Conservation (phyloP, 1,139 yeast species). For the Taiozyma sp. region DNA sequence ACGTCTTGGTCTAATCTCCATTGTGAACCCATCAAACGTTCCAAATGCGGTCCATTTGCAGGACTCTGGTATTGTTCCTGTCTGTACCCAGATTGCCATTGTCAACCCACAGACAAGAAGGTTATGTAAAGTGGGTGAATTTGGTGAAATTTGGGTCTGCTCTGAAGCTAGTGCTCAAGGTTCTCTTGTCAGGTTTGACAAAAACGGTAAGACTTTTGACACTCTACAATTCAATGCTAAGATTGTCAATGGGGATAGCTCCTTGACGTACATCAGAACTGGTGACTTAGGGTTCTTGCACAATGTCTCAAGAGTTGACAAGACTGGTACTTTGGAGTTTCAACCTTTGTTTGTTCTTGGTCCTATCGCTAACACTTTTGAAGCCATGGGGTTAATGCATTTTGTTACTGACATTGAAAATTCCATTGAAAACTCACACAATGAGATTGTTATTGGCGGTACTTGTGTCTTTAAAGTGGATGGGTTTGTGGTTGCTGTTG, state of each 20-base stretch:
- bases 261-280: constrained; percentile 70
- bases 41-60: constrained; percentile 74
- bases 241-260: constrained; percentile 53
- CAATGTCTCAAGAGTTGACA: constrained; percentile 48
- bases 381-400: constrained; percentile 85
- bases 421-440: constrained; percentile 66
- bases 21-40: constrained; percentile 68
- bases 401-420: constrained; percentile 83
- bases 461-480: constrained; percentile 80
- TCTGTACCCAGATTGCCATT: constrained; percentile 88
- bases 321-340: constrained; percentile 47
- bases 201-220: constrained; percentile 11
- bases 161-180: constrained; percentile 71
- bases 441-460: constrained; percentile 54
- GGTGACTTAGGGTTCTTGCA: constrained; percentile 95
- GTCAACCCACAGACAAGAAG: constrained; percentile 88
- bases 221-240: constrained; percentile 25
- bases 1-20: constrained; percentile 80
- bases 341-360: constrained; percentile 88
- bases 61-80: constrained; percentile 96
- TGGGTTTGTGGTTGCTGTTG: constrained; percentile 73
- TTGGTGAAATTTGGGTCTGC: constrained; percentile 96
- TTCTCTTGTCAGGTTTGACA: constrained; percentile 15
- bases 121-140: constrained; percentile 87
- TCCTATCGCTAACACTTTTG: constrained; percentile 82